Evolutionary conservation across 2,329 filamentous ascomycete genomes (phyloP).

Genomic region (Didymella arachidicola): DNA sequence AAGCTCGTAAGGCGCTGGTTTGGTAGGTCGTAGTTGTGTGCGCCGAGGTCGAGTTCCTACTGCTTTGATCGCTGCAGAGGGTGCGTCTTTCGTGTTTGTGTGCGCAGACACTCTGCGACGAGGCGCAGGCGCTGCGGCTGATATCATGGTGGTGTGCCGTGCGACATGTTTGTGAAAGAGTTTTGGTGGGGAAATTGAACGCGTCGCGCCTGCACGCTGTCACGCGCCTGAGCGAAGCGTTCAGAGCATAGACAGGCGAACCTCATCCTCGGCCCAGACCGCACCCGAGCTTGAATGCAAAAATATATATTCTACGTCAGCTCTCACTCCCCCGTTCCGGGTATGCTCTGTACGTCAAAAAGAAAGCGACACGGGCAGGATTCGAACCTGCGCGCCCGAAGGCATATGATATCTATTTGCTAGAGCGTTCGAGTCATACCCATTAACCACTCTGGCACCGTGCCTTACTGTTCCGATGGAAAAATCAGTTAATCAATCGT

Average conservation of each 20-base stretch:
- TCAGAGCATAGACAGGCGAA: background rate
- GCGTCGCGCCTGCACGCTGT: constrained; percentile 20
- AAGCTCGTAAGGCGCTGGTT: constrained; percentile 46
- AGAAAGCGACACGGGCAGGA: constrained; percentile 20
- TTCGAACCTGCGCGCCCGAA: constrained; percentile 39
- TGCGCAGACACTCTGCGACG: background rate
- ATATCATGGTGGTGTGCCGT: constrained; percentile 4
- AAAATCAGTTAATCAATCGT: background rate
- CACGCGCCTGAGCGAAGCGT: constrained; percentile 10
- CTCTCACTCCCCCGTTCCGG: background rate
- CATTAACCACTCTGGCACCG: constrained; percentile 30
- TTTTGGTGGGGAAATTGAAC: background rate
- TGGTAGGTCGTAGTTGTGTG: constrained; percentile 40
- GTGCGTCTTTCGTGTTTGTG: background rate
- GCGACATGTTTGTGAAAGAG: constrained; percentile 2
- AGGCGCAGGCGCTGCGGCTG: background rate
- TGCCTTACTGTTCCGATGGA: constrained; percentile 19
- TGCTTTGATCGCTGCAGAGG: constrained; percentile 32
- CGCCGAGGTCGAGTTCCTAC: constrained; percentile 38
- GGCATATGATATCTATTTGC: constrained; percentile 37
- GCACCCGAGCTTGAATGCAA: too few relatives aligned
- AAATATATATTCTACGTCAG: background rate
- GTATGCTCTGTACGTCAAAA: background rate
- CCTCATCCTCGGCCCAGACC: too few relatives aligned
- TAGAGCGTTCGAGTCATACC: constrained; percentile 38